These are phyloP conservation scores for Tetracentron sinense DNA, from an alignment of 164 flowering plant species.

Conservation along the genomic window DNA sequence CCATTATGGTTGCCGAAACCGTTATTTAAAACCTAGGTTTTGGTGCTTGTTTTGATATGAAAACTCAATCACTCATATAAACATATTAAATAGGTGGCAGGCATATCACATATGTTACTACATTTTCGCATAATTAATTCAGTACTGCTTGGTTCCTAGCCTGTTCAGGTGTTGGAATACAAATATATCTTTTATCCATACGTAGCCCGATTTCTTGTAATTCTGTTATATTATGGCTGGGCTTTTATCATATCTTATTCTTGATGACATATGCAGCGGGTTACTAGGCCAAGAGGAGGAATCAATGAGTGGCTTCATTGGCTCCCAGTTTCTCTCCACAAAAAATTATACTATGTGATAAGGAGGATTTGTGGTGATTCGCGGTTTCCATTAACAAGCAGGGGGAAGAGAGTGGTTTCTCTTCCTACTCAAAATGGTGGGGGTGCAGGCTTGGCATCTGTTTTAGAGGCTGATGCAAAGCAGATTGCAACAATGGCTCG, in stretches of 20 bases:
- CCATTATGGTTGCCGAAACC: no score
- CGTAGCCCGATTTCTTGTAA: no score
- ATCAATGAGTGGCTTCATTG: slow-evolving; percentile 83
- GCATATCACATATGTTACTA: no score
- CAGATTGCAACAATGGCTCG: slow-evolving; percentile 69
- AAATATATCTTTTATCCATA: no score
- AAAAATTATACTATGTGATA: slow-evolving; percentile 44
- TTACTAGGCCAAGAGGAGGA: slow-evolving; percentile 85
- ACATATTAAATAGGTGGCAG: no score
- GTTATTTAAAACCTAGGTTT: no score
- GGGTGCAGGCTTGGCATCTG: slow-evolving; percentile 38
- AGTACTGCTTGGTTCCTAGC: no score
- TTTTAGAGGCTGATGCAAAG: slow-evolving; percentile 76
- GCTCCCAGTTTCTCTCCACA: slow-evolving; percentile 83
- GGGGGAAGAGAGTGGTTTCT: slow-evolving; percentile 32
- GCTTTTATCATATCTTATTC: slow-evolving; percentile 4
- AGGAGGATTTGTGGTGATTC: slow-evolving; percentile 51
- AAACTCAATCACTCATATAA: no score
- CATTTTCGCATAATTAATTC: no score
- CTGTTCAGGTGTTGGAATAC: no score
- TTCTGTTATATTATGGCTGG: background rate
- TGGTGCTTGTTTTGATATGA: no score
- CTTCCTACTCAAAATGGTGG: slow-evolving; percentile 43
- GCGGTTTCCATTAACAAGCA: slow-evolving; percentile 16
- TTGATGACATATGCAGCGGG: slow-evolving; percentile 49